phyloP scores from a whole-genome alignment of 257 asterid species.

The Fraxinus excelsior region DNA sequence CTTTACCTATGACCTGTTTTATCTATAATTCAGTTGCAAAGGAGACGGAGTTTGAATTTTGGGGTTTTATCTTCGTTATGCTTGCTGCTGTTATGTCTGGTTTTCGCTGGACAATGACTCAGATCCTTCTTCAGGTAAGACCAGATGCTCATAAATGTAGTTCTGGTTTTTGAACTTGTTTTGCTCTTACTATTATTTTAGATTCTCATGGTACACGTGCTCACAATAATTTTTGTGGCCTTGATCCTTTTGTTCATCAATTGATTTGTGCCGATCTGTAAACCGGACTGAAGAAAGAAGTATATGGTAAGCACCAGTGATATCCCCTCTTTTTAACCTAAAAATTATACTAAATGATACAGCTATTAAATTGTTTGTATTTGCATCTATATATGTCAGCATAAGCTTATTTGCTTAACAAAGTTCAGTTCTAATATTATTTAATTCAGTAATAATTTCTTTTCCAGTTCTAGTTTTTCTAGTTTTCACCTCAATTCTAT shows the following conservation, averaged over 20 bases:
- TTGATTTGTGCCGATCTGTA: conserved; percentile 44
- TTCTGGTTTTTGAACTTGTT: conserved; percentile 23
- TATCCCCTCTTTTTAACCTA: conserved; percentile 16
- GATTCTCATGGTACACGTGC: conserved; percentile 18
- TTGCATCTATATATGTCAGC: conserved; percentile 9
- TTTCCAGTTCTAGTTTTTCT: background rate
- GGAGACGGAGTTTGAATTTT: conserved; percentile 92
- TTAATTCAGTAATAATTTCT: background rate
- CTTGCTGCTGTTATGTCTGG: conserved; percentile 99
- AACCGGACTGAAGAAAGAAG: conserved; percentile 81
- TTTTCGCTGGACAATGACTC: conserved; percentile 99
- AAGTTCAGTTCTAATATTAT: conserved; percentile 6
- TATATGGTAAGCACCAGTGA: conserved; percentile 67
- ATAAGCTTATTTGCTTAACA: conserved; percentile 12
- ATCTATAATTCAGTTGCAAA: conserved; percentile 71
- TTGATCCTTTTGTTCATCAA: conserved; percentile 34
- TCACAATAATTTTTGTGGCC: conserved; percentile 31
- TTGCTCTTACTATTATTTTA: conserved; percentile 8
- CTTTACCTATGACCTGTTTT: conserved; percentile 21
- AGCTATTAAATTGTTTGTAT: conserved; percentile 11
- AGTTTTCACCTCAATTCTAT: background rate
- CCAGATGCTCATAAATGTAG: conserved; percentile 14
- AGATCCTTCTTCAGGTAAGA: conserved; percentile 96
- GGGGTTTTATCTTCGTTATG: conserved; percentile 95
- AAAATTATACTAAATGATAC: conserved; percentile 4